Evolutionary conservation across 2,329 filamentous ascomycete species (phyloP).

Genomic region (Lasiodiplodia sp.): DNA sequence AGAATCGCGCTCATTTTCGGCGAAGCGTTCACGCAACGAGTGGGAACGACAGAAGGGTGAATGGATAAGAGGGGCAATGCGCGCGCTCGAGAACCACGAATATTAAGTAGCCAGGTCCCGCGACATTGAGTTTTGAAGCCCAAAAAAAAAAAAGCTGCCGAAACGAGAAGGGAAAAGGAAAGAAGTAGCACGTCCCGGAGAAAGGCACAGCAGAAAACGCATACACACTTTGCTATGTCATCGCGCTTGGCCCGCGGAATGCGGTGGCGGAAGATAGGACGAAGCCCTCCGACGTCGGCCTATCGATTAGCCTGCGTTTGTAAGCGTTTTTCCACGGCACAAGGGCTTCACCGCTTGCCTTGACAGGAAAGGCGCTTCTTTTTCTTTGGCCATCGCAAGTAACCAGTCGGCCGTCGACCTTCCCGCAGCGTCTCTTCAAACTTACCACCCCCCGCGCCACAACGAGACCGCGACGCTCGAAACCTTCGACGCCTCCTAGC

Average conservation of each 20-base stretch:
- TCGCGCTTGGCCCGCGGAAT: slow-evolving; percentile 4
- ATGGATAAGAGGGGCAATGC: background rate
- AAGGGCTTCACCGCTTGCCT: slow-evolving; percentile 19
- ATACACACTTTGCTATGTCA: slow-evolving; percentile 20
- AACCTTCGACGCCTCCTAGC: too few relatives aligned
- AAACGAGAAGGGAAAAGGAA: background rate
- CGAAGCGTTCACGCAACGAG: background rate
- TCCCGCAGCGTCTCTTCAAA: background rate
- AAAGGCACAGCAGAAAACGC: slow-evolving; percentile 9
- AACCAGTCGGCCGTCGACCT: background rate
- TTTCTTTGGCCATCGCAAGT: slow-evolving; percentile 1
- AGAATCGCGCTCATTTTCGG: slow-evolving; percentile 90
- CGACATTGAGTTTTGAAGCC: background rate
- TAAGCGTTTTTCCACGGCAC: slow-evolving; percentile 19
- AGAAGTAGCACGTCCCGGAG: slow-evolving; percentile 9
- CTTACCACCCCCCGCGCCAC: background rate
- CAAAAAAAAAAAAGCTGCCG: background rate
- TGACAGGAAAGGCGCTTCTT: background rate
- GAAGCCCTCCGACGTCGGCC: slow-evolving; percentile 22
- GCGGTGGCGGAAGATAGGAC: slow-evolving; percentile 15
- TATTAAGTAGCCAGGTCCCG: background rate
- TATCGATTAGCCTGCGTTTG: slow-evolving; percentile 30
- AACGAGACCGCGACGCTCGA: background rate
- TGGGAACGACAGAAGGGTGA: slow-evolving; percentile 12
- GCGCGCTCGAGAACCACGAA: background rate